Evolutionary conservation across 2,329 filamentous ascomycete genomes (phyloP), one percentile per base, ranked within the genome.

Genomic region (Colletotrichum falcatum): DNA sequence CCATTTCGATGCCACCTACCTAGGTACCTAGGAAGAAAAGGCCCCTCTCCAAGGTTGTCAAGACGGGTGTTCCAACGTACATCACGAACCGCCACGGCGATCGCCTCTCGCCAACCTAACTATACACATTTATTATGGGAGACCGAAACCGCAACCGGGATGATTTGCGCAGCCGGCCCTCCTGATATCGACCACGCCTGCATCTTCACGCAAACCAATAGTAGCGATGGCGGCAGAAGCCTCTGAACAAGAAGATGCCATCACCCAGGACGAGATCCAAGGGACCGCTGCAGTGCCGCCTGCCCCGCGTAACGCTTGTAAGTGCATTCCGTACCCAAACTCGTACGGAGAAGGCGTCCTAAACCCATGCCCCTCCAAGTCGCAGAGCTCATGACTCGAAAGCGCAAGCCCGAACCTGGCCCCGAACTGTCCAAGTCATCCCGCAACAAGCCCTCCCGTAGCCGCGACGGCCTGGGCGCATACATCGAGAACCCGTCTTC

Each of bases 401-500:
- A 80, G 68, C 78, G 77, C 55, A 80, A 79, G 78, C 81, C 55
- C 73, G 66, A 69, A 53, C 23, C 61, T 20, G 42, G n/a, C 42
- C 28, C 54, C 30, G 49, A 63, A 67, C 55, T 67, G 62, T 20
- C 74, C 23, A 48, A 73, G 66, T 70, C 65, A 65, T 73, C 72
- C 51, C 64, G 74, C 37, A 69, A 75, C 28, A 78, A 77, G 66
- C 78, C 77, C 35, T 86, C 86, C 77, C 82, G 82, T 20, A 81
- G 84, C 65, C 86, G 91, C 61, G 86, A 91, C 76, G 91, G 86
- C 0, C 85, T 96, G 0, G 90, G 89, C 44, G 82, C 84, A 33
- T 96, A 96, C 79, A 89, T 93, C 59, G 77, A 82, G 20, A 80
- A 87, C 48, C 93, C 94, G 0, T 83, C 87, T 56, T 85, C 86